phyloP scores from a whole-genome alignment of 176 grass and related monocot genomes.

The Zoysia pacifica region DNA sequence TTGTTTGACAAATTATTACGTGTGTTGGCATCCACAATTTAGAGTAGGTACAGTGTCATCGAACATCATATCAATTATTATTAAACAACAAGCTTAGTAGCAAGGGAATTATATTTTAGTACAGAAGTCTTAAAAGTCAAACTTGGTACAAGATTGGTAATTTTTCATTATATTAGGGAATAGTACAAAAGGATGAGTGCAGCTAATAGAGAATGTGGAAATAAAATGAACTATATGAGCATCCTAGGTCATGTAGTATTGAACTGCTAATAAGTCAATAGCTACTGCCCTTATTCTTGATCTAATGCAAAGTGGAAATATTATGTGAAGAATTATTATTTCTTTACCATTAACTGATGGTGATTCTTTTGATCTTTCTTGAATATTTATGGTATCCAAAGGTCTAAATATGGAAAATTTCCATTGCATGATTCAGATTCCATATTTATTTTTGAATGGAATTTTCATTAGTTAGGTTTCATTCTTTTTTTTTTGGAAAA shows the following conservation, averaged over 20 bases:
- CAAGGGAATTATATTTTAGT: neutral
- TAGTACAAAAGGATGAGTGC: neutral
- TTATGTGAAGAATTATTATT: conserved; percentile 6
- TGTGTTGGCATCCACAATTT: neutral
- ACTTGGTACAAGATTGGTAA: conserved; percentile 21
- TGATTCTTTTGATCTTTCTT: conserved; percentile 25
- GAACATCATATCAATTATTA: conserved; percentile 7
- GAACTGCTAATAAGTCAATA: neutral
- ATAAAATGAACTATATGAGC: conserved; percentile 7
- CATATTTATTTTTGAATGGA: conserved; percentile 1
- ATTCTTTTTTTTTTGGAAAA: neutral
- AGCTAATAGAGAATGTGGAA: neutral
- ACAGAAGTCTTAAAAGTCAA: neutral
- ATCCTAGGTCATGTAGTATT: conserved; percentile 8
- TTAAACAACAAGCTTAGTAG: conserved; percentile 10
- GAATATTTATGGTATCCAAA: conserved; percentile 4
- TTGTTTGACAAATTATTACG: conserved; percentile 19
- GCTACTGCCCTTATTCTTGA: neutral
- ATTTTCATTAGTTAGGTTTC: conserved; percentile 21
- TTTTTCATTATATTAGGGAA: neutral
- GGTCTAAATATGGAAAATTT: conserved; percentile 9
- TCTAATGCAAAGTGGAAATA: conserved; percentile 9
- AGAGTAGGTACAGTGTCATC: neutral
- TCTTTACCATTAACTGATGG: conserved; percentile 8
- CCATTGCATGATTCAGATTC: neutral